Conservation (phyloP, 2,329 filamentous ascomycete species). For the Pseudogymnoascus sp. region DNA sequence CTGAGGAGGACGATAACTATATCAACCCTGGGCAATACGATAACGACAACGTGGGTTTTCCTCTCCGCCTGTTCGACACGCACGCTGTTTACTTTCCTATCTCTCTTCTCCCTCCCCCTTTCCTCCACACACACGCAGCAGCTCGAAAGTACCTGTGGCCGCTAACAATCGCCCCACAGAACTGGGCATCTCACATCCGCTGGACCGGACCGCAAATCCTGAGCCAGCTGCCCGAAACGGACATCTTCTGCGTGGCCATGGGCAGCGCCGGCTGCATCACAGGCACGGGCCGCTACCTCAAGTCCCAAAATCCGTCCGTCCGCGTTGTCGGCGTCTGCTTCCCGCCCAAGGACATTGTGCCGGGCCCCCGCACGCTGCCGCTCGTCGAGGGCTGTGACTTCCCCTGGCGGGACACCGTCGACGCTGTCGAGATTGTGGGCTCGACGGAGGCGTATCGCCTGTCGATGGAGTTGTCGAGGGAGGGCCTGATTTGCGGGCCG, state of each 20-base stretch:
- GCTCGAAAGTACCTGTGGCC: too few species aligned
- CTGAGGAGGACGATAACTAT: constrained; percentile 34
- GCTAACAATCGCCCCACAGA: constrained; percentile 28
- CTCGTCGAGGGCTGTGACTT: constrained; percentile 46
- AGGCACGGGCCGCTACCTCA: constrained; percentile 36
- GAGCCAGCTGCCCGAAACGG: constrained; percentile 49
- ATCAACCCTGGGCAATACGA: constrained; percentile 52
- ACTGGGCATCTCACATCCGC: constrained; percentile 47
- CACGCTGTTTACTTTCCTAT: constrained; percentile 13
- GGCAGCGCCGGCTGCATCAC: constrained; percentile 46
- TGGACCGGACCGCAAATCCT: constrained; percentile 55
- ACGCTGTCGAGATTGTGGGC: constrained; percentile 49
- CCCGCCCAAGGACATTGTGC: constrained; percentile 48
- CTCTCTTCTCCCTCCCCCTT: background rate
- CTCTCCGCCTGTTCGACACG: constrained; percentile 30
- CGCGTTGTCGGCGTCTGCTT: constrained; percentile 43
- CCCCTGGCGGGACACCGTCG: constrained; percentile 50
- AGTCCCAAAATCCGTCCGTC: constrained; percentile 31
- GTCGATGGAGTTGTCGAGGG: constrained; percentile 47
- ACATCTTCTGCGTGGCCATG: constrained; percentile 49
- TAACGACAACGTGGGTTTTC: constrained; percentile 35
- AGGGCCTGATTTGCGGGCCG: constrained; percentile 53
- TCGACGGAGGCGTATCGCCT: constrained; percentile 46
- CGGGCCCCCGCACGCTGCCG: constrained; percentile 48
- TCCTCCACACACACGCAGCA: too few species aligned